A percentile compares a stretch with the other conserved stretches of the same genome.
These are phyloP conservation scores for Penicillium sp. DNA, from an alignment of 2,329 filamentous ascomycete species.

Conservation along the genomic window DNA sequence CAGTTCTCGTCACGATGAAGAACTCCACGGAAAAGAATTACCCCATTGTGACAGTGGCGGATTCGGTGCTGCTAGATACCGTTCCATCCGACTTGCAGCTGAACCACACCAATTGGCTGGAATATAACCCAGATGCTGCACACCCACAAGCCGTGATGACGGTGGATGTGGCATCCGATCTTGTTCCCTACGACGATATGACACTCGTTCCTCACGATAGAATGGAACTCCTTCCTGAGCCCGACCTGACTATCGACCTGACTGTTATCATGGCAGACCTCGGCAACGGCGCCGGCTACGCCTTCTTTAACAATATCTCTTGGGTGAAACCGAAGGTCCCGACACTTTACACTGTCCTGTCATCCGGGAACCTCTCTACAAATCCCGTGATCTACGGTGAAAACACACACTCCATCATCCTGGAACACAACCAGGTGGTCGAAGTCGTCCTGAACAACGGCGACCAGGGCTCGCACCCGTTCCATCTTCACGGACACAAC, in stretches of 20 bases:
- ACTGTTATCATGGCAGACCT: slow-evolving; percentile 66
- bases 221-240: slow-evolving; percentile 55
- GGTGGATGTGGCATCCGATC: slow-evolving; percentile 37
- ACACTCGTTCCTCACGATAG: slow-evolving; percentile 64
- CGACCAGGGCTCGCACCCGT: slow-evolving; percentile 44
- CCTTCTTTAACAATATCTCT: slow-evolving; percentile 26
- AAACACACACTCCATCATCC: slow-evolving; percentile 52
- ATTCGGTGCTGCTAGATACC: slow-evolving; percentile 29
- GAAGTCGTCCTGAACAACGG: slow-evolving; percentile 44
- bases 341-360: slow-evolving; percentile 26
- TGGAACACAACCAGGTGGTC: slow-evolving; percentile 38
- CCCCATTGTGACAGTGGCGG: slow-evolving; percentile 49
- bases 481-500: slow-evolving; percentile 53
- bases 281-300: slow-evolving; percentile 57
- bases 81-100: slow-evolving; percentile 33
- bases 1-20: slow-evolving; percentile 55
- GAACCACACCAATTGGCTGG: slow-evolving; percentile 60
- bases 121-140: slow-evolving; percentile 48
- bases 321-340: slow-evolving; percentile 24
- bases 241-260: slow-evolving; percentile 52
- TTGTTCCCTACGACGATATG: slow-evolving; percentile 69
- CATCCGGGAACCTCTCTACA: slow-evolving; percentile 45
- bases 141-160: slow-evolving; percentile 26
- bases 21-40: slow-evolving; percentile 60
- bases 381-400: slow-evolving; percentile 60